Base-by-base conservation (phyloP, 2,329 filamentous ascomycete species). In the Drechslerella dactyloides region DNA sequence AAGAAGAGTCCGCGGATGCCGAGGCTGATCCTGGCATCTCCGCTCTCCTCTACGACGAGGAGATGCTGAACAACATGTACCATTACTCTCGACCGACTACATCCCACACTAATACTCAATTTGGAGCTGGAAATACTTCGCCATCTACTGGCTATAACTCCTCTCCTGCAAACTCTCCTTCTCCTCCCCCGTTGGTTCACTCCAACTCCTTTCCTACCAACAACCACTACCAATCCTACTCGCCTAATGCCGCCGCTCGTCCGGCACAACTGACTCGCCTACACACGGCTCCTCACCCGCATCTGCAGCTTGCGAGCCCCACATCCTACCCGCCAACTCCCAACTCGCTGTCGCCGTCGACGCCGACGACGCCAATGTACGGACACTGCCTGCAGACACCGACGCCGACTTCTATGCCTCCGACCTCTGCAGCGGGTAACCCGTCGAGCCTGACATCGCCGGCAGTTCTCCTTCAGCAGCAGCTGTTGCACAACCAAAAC, bases 41-140 rank as follows among this genome's bases (percentile, higher is more conserved):
- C 30, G 68, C 68, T 37, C 68, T 72, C 35, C 60, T 72, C 51
- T 72, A 72, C 42, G 68, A 72, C 46, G 68, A 72, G 55, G 68
- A 72, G 27, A 72, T 72, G 60, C 48, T 72, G 44, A 72, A 65
- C 55, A 72, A 72, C 54, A 72, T 72, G 68, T 72, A 72, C 40
- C 68, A 72, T 7, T 72, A 72, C 23, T 72, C 68, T 30, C 60
- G 68, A 48, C 68, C 68, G 44, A 72, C 42, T 17, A 72, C 68
- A 40, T 60, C 68, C 11, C 68, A 72, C 30, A 61, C 60, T 17
- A 72, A 72, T 46, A 35, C 48, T n/a, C 68, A 72, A 56, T 72
- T 72, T 24, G 61, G 42, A 57, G 64, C 64, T 30, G 68, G 60
- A 23, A 65, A 60, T 42, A 51, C 50, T 24, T 72, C 68, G 46